These are phyloP conservation scores for Cutaneotrichosporon sp. DNA, from an alignment of 1,284 basidiomycete genomes.

Conservation along the genomic window DNA sequence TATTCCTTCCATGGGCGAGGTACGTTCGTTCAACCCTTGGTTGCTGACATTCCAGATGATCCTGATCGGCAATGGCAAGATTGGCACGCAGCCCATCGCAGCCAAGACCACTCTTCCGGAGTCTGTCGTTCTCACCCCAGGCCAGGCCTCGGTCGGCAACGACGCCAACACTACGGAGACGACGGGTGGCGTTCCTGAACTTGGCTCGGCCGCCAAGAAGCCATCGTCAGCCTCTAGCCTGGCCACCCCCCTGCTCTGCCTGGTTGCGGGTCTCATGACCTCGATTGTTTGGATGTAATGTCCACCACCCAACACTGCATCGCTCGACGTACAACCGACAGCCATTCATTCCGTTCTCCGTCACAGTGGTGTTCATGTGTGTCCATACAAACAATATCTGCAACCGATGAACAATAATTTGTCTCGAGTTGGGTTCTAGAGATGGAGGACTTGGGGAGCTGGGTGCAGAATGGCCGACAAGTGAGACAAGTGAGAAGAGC, in stretches of 20 bases:
- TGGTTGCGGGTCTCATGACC: constrained; percentile 4
- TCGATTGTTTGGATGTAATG: constrained; percentile 17
- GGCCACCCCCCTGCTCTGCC: not conserved
- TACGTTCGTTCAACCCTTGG: not conserved
- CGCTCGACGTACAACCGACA: not conserved
- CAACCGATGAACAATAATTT: constrained; percentile 12
- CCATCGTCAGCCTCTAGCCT: not conserved
- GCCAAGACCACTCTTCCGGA: constrained; percentile 60
- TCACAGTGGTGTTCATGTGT: constrained; percentile 1
- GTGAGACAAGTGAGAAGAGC: too few relatives aligned
- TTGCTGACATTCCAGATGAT: constrained; percentile 54
- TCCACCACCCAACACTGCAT: not conserved
- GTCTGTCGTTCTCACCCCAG: constrained; percentile 29
- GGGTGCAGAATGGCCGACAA: too few relatives aligned
- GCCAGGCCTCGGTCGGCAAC: not conserved
- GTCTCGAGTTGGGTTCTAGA: not conserved
- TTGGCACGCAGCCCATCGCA: constrained; percentile 65
- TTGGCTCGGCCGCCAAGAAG: constrained; percentile 4
- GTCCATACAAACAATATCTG: not conserved
- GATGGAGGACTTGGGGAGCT: too few relatives aligned
- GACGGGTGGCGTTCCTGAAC: not conserved
- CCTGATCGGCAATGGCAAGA: constrained; percentile 71
- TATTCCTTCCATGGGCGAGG: constrained; percentile 71
- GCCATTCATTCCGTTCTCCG: constrained; percentile 4
- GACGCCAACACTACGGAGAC: not conserved